Evolutionary conservation across 2,329 filamentous ascomycete species (phyloP), one percentile per base, ranked within the genome.

Genomic region (Zarea fungicola): DNA sequence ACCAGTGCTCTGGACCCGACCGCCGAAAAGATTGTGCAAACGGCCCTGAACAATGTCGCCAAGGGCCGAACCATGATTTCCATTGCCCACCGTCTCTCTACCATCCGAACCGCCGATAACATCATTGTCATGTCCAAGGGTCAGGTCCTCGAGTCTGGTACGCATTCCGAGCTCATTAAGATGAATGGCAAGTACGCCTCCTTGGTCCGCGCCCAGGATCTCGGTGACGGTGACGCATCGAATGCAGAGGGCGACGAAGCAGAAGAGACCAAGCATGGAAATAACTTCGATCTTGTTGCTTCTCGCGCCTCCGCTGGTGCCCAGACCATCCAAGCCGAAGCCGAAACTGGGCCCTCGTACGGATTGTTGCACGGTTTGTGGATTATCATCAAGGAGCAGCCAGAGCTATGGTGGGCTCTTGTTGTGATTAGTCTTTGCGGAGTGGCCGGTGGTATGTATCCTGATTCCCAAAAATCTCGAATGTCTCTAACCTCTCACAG

Each of bases 61-160:
- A 68, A 72, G 37, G 75, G 75, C 21, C 71, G 82, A 16, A 87
- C 84, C 1, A 85, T 82, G 3, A 78, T 87, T 36, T 74, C 83
- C 18, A 84, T 87, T 51, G 83, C 83, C 0, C 80, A 83, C 59
- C 66, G 78, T 2, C 66, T 84, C 1, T 77, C 76, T 0, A 83
- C 79, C 0, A 77, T 83, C 50, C 73, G 73, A 52, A 70, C 79
- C 42, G 83, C 83, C 0, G 80, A 87, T 56, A 77, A 81, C 43
- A 87, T 87, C 48, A 67, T 86, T 10, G 82, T 87, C 14, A 71
- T 87, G 57, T 69, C 76, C 7, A 70, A 79, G 53, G 83, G 84
- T 2, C 61, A 71, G 39, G 72, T 79, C 3, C 63, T 83, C 3
- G 84, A 87, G 60, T 69, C 80, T 54, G 84, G 83, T 0, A 80